phyloP scores from a whole-genome alignment of 495 filamentous ascomycete species.

The Aspergillus sparsus region DNA sequence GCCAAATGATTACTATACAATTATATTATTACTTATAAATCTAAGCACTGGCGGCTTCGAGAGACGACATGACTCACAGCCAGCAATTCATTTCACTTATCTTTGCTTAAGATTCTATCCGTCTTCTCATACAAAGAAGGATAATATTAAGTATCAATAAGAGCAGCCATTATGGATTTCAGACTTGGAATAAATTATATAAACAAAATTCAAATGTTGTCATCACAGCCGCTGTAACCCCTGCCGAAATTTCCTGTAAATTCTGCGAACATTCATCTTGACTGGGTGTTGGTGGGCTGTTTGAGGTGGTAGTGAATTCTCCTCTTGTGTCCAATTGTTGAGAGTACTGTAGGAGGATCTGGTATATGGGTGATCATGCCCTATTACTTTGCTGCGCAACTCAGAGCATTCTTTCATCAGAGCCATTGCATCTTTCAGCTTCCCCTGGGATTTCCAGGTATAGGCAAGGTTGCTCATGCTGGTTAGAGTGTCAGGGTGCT shows the following conservation, averaged over 20 bases:
- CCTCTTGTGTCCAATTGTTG: not conserved
- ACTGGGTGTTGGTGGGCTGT: not conserved
- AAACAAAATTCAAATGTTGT: not conserved
- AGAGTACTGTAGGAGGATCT: not conserved
- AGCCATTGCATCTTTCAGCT: slow-evolving; percentile 14
- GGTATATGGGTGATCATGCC: slow-evolving; percentile 24
- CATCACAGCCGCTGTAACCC: not conserved
- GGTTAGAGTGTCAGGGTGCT: slow-evolving; percentile 18
- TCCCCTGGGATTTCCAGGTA: slow-evolving; percentile 3
- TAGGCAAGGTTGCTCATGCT: slow-evolving; percentile 11
- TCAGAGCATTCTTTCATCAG: slow-evolving; percentile 16
- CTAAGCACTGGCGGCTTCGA: too few relatives aligned
- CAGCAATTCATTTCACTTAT: too few relatives aligned
- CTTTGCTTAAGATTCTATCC: too few relatives aligned
- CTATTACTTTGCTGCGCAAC: slow-evolving; percentile 17
- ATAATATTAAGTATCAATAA: too few relatives aligned
- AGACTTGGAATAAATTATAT: too few relatives aligned
- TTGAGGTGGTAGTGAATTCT: not conserved
- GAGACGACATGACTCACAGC: too few relatives aligned
- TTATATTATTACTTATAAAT: too few relatives aligned
- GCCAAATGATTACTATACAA: not conserved
- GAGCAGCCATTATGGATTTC: too few relatives aligned
- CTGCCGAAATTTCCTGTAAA: not conserved
- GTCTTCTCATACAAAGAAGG: too few relatives aligned
- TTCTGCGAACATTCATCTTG: not conserved